Conservation (phyloP, 2,329 filamentous ascomycete species). For the Paraphoma chrysanthemicola region DNA sequence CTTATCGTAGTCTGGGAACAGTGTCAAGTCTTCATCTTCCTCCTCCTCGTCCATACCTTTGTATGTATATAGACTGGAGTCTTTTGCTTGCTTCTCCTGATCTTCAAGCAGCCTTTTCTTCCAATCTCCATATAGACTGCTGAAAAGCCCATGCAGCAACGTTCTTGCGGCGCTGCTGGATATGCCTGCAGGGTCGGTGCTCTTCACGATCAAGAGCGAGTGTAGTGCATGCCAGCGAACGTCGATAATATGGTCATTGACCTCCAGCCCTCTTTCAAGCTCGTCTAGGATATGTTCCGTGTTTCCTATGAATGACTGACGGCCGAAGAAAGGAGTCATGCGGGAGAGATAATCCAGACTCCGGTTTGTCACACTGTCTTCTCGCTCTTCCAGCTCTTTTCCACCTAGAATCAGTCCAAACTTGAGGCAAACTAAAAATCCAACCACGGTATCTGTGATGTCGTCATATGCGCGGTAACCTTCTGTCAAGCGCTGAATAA, state of each 20-base stretch:
- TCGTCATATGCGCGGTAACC: conserved; percentile 85
- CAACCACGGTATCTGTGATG: conserved; percentile 77
- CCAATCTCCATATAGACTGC: conserved; percentile 81
- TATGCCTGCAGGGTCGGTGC: conserved; percentile 26
- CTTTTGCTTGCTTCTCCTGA: conserved; percentile 74
- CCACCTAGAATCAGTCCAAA: conserved; percentile 71
- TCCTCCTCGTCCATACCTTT: conserved; percentile 81
- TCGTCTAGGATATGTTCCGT: conserved; percentile 23
- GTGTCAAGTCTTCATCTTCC: conserved; percentile 74
- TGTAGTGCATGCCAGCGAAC: conserved; percentile 47
- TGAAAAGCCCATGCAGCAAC: conserved; percentile 70
- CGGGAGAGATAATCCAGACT: conserved; percentile 33
- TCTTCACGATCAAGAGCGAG: conserved; percentile 30
- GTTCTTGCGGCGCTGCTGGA: conserved; percentile 32
- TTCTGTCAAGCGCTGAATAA: conserved; percentile 72
- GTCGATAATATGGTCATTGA: conserved; percentile 29
- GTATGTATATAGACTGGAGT: conserved; percentile 82
- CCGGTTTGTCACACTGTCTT: conserved; percentile 17
- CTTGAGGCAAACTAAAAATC: conserved; percentile 79
- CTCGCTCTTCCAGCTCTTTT: conserved; percentile 23
- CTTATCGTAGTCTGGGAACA: conserved; percentile 81
- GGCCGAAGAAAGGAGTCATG: conserved; percentile 44
- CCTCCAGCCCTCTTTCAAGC: conserved; percentile 28
- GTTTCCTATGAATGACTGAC: conserved; percentile 10
- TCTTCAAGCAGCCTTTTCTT: conserved; percentile 77